Conservation (phyloP, 352 stramenopile species). For the Phytophthora litchii region DNA sequence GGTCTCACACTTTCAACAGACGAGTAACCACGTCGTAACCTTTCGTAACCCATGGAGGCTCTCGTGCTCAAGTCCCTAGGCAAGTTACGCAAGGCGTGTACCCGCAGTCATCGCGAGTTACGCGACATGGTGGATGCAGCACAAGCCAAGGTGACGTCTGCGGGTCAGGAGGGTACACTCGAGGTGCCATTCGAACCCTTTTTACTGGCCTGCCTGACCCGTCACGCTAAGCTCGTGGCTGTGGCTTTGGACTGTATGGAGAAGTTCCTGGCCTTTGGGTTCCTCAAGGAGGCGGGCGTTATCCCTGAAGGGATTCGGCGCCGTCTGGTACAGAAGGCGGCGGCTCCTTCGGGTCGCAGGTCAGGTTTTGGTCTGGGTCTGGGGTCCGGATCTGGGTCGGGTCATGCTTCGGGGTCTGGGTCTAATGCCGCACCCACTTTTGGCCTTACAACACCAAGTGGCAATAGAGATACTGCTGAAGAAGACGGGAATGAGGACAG, state of each 20-base stretch:
- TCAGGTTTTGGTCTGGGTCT: constrained; percentile 31
- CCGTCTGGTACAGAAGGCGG: constrained; percentile 65
- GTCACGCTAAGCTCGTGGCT: constrained; percentile 77
- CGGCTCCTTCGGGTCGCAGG: constrained; percentile 17
- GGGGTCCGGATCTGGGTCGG: constrained; percentile 10
- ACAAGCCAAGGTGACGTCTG: constrained; percentile 46
- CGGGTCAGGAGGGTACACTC: constrained; percentile 28
- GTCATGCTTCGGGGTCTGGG: not conserved
- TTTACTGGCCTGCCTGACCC: constrained; percentile 72
- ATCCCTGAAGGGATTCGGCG: constrained; percentile 72
- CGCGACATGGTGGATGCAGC: constrained; percentile 71
- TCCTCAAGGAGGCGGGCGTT: constrained; percentile 64
- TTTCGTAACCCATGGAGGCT: constrained; percentile 50
- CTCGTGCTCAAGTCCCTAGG: constrained; percentile 73
- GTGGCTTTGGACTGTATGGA: constrained; percentile 90
- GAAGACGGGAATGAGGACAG: constrained; percentile 30
- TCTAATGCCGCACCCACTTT: constrained; percentile 18
- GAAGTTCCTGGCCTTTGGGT: constrained; percentile 91
- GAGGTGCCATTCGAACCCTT: constrained; percentile 83
- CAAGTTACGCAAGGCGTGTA: constrained; percentile 81
- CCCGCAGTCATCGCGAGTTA: constrained; percentile 76
- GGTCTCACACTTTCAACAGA: not conserved
- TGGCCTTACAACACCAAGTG: constrained; percentile 10
- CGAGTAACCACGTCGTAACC: not conserved
- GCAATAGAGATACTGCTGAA: constrained; percentile 11